Conservation (phyloP, 345 rosid genomes). For the Acer campestre region DNA sequence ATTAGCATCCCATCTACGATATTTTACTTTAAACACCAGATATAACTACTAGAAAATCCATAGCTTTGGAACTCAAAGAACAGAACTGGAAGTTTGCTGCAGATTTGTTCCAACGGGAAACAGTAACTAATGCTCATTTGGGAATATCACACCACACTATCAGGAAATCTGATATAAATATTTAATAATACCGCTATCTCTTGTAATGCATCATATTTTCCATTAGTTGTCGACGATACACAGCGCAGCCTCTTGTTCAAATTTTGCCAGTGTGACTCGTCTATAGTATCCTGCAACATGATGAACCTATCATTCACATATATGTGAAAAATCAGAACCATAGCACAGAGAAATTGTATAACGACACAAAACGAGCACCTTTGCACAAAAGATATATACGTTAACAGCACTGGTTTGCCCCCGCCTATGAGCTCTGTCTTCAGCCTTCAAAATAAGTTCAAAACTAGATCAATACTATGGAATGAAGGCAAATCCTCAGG, state of each 20-base stretch:
- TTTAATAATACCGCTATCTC: slow-evolving; percentile 70
- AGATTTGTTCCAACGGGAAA: background rate
- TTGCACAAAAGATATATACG: slow-evolving; percentile 84
- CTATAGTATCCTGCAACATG: slow-evolving; percentile 68
- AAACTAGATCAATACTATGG: slow-evolving; percentile 5
- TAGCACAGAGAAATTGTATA: slow-evolving; percentile 2
- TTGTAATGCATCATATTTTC: slow-evolving; percentile 82
- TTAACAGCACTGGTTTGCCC: slow-evolving; percentile 90
- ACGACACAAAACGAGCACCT: slow-evolving; percentile 45
- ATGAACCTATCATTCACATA: slow-evolving; percentile 15
- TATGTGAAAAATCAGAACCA: slow-evolving; percentile 13
- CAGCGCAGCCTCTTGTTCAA: slow-evolving; percentile 75
- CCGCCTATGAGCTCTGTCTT: slow-evolving; percentile 92
- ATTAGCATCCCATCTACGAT: background rate
- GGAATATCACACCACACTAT: background rate
- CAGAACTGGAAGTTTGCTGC: background rate
- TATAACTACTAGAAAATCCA: slow-evolving; percentile 4
- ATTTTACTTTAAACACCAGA: background rate
- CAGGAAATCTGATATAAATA: slow-evolving; percentile 5
- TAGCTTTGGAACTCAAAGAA: slow-evolving; percentile 8
- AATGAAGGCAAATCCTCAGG: background rate
- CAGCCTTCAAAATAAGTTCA: slow-evolving; percentile 64
- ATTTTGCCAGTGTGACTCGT: slow-evolving; percentile 75
- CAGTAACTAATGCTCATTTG: background rate
- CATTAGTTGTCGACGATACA: slow-evolving; percentile 87